Evolutionary conservation across 768 basidiomycete genomes (phyloP), one percentile per base, ranked within the genome.

Genomic region (Leccinum uliginosum): DNA sequence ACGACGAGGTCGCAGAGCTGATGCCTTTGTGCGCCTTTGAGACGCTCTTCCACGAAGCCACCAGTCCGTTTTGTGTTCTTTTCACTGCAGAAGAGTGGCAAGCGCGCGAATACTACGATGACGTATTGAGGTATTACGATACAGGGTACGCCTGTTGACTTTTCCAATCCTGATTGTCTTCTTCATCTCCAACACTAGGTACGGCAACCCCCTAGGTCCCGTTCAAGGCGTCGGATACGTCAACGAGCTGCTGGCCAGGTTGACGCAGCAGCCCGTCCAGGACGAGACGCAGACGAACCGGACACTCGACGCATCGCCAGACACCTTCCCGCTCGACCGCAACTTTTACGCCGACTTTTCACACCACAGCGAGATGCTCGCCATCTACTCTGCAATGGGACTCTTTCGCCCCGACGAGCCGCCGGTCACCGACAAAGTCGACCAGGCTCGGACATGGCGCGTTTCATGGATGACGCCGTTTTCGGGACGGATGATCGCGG

Each of bases 191-290:
- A 46, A 19, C n/a, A 21, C 11, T 57, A 89, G 87, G 19, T 81
- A 89, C 57, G 90, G 91, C 3, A 82, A 84, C 58, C 61, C 68
- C 3, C 75, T 93, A 2, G 91, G 91, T 3, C 85, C 76, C 4
- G 83, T 91, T 6, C 89, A 91, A 67, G 91, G 91, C 30, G 86
- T 93, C 4, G 93, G 93, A 6, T 96, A 89, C 67, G 77, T 89
- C 65, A 93, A 93, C 67, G 93, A 95, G 73, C 80, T 96, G 17
- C 68, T 95, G 21, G 89, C 91, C 0, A 83, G 94, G 10, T 78
- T 95, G 45, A 89, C 86, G 0, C 76, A 77, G 12, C 70, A 69
- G 17, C 81, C 84, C 3, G 89, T 91, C 32, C 68, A 66, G 40
- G 90, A 93, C 69, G 59, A 77, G 60, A 93, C 91, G 0, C 86